Evolutionary conservation across 257 asterid genomes (phyloP).

Genomic region (Cynanchum wilfordii): DNA sequence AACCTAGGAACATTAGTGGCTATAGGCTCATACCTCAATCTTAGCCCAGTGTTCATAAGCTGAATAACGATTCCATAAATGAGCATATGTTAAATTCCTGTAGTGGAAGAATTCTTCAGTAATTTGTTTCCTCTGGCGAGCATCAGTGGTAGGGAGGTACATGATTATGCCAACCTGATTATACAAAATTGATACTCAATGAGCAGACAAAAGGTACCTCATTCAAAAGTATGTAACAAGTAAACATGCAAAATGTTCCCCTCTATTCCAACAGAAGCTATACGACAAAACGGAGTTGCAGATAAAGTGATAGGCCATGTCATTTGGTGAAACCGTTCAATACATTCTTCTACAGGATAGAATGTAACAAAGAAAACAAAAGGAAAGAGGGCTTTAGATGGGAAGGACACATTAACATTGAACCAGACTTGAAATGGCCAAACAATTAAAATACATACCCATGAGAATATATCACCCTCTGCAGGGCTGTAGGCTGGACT

Average conservation of each 20-base stretch:
- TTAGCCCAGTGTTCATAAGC: conserved; percentile 99
- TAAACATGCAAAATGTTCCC: background rate
- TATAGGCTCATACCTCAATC: conserved; percentile 60
- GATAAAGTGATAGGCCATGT: background rate
- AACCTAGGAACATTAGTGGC: background rate
- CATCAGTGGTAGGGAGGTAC: conserved; percentile 93
- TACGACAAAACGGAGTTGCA: background rate
- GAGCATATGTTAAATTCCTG: conserved; percentile 55
- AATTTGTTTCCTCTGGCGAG: conserved; percentile 77
- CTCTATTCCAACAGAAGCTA: background rate
- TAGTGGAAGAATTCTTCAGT: conserved; percentile 92
- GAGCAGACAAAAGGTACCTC: conserved; percentile 4
- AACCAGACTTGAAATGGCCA: conserved; percentile 8
- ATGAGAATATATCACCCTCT: conserved; percentile 72
- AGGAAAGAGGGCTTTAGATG: background rate
- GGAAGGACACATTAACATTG: conserved; percentile 4
- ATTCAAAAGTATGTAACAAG: background rate
- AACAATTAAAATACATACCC: conserved; percentile 49
- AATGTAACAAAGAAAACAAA: background rate
- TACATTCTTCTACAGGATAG: background rate
- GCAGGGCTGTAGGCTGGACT: conserved; percentile 92
- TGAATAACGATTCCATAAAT: conserved; percentile 72
- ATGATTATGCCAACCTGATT: conserved; percentile 90
- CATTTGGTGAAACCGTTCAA: background rate
- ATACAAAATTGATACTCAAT: conserved; percentile 11